phyloP scores from a whole-genome alignment of 371 early-diverging fungal species.

The Zychaea mexicana region DNA sequence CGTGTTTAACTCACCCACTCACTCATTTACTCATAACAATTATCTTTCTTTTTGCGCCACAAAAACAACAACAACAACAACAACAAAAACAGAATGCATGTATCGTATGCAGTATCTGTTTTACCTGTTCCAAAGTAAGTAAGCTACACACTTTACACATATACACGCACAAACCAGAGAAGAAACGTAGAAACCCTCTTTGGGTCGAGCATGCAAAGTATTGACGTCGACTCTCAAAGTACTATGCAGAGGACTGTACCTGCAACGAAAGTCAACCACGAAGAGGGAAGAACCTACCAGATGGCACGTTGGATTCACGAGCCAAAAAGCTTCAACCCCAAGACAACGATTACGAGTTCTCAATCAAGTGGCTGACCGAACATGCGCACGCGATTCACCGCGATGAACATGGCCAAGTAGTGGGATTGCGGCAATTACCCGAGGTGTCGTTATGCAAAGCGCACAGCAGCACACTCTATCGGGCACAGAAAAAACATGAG shows the following conservation, averaged over 20 bases:
- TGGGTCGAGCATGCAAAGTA: background rate
- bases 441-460: constrained; percentile 58
- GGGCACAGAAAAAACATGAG: constrained; percentile 51
- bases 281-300: constrained; percentile 52
- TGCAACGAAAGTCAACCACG: constrained; percentile 52
- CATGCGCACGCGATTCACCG: constrained; percentile 43
- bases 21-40: background rate
- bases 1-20: too few species aligned
- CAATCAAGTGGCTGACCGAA: constrained; percentile 46
- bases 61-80: background rate
- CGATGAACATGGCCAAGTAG: constrained; percentile 31
- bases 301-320: constrained; percentile 47
- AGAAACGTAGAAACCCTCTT: too few species aligned
- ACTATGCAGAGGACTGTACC: constrained; percentile 44
- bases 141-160: background rate
- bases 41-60: background rate
- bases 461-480: constrained; percentile 51
- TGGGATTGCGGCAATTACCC: constrained; percentile 32
- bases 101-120: constrained; percentile 51
- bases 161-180: too few species aligned
- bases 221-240: constrained; percentile 16
- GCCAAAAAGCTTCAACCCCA: constrained; percentile 45
- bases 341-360: constrained; percentile 52
- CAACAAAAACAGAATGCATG: constrained; percentile 55
- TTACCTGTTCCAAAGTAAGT: constrained; percentile 50